Base-by-base conservation (phyloP, 768 basidiomycete species). In the Mycena crocata region DNA sequence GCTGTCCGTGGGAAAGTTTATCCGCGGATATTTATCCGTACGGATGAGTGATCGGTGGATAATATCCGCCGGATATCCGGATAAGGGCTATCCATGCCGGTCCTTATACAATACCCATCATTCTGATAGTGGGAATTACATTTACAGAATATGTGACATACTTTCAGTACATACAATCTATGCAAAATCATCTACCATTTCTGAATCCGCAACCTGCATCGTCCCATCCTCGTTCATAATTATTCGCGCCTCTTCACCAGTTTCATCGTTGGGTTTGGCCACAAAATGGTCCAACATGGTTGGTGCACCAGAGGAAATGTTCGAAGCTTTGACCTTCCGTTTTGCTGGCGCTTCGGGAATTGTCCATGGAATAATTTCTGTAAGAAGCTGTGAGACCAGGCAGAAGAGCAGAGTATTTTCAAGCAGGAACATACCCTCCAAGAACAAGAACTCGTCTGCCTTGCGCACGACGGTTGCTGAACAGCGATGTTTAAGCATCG, bases 401-500 rank as follows among this genome's bases (percentile, higher is more conserved):
- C 28, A 23, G 35, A 62, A 21, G n/a, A 42, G 17, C 12, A 42
- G 1, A n/a, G n/a, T n/a, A n/a, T 19, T 26, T 40, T 49, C 39
- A 30, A 31, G 10, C 26, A 39, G 5, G 23, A 23, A 58, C 79
- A 19, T 69, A 92, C 93, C 93, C 77, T 93, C 90, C 7, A 94
- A 84, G 73, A 94, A 94, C 49, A 90, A 73, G 71, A 92, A 94
- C 67, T 94, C 93, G 52, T 93, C 91, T 52, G 83, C 88, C 71
- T 85, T 86, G 59, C 89, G 84, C 32, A 89, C 87, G 13, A 89
- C 87, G 12, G 83, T 82, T 6, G 87, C 93, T 93, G 63, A 17
- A 61, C 59, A n/a, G 51, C n/a, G n/a, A n/a, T n/a, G n/a, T n/a
- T n/a, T n/a, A n/a, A n/a, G n/a, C n/a, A n/a, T 42, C 52, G 40